phyloP scores from a whole-genome alignment of 1,284 basidiomycete genomes.

The Ustilago trichophora region DNA sequence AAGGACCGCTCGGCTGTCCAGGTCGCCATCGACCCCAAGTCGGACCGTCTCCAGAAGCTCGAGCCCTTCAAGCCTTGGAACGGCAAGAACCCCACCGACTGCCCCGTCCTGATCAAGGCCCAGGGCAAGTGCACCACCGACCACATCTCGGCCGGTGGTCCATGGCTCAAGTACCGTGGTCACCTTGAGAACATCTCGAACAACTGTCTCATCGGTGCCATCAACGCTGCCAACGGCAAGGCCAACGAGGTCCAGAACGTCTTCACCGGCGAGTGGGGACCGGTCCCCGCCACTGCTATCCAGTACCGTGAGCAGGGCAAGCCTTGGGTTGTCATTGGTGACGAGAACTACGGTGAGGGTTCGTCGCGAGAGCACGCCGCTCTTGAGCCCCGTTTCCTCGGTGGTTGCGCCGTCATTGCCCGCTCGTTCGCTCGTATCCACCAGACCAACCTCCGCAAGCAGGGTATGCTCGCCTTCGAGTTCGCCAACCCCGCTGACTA shows the following conservation, averaged over 20 bases:
- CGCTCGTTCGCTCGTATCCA: conserved; percentile 98
- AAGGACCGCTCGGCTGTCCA: conserved; percentile 81
- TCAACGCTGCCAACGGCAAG: conserved; percentile 93
- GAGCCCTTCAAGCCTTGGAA: conserved; percentile 91
- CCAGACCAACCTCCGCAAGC: conserved; percentile 89
- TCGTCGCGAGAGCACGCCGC: conserved; percentile 98
- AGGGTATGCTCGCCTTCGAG: conserved; percentile 63
- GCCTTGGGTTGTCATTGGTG: conserved; percentile 90
- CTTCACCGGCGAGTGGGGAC: conserved; percentile 83
- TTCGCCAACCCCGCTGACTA: conserved; percentile 64
- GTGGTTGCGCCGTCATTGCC: conserved; percentile 92
- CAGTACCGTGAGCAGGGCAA: conserved; percentile 88
- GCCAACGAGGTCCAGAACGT: conserved; percentile 94
- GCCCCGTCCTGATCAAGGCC: conserved; percentile 96
- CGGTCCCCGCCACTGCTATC: conserved; percentile 84
- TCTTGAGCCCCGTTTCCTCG: conserved; percentile 95
- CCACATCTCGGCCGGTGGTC: conserved; percentile 87
- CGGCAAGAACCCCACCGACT: conserved; percentile 86
- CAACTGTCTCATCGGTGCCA: conserved; percentile 94
- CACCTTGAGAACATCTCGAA: conserved; percentile 99
- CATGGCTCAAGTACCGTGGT: conserved; percentile 99
- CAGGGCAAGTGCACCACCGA: conserved; percentile 93
- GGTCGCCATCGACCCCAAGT: conserved; percentile 87
- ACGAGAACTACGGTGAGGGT: conserved; percentile 92
- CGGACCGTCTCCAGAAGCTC: conserved; percentile 93